Percentiles rank a stretch among this genome's conserved stretches.
These are phyloP conservation scores for Eucalyptus cloeziana DNA, from an alignment of 345 rosid genomes.

Conservation along the genomic window DNA sequence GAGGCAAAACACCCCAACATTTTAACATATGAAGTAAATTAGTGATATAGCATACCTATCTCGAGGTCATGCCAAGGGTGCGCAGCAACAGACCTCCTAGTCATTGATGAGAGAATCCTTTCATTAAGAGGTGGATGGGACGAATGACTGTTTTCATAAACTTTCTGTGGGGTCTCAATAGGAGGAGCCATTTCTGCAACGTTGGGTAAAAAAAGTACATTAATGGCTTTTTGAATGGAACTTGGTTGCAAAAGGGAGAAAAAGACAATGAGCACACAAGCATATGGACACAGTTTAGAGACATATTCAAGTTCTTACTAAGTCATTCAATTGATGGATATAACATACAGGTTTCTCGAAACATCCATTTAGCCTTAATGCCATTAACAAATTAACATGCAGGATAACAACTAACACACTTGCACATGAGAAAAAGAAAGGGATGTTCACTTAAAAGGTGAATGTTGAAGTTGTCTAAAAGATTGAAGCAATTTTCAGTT, in stretches of 20 bases:
- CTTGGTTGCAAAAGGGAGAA: neutral
- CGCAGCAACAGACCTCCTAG: constrained; percentile 38
- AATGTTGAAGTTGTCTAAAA: neutral
- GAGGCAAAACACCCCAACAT: neutral
- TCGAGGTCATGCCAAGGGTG: constrained; percentile 62
- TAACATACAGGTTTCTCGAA: neutral
- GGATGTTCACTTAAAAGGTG: neutral
- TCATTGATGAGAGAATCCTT: constrained; percentile 42
- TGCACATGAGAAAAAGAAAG: neutral
- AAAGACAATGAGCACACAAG: neutral
- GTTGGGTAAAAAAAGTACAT: neutral
- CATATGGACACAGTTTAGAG: neutral
- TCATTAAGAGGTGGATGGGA: constrained; percentile 23
- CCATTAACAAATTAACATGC: neutral
- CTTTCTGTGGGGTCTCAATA: neutral
- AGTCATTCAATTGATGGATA: neutral
- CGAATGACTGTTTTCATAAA: neutral
- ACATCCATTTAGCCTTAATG: neutral
- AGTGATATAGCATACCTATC: constrained; percentile 12
- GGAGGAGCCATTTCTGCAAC: constrained; percentile 8
- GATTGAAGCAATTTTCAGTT: neutral
- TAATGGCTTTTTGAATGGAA: neutral
- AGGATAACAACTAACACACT: neutral
- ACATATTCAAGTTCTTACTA: neutral
- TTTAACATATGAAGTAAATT: neutral